Evolutionary conservation across 306 rosid genomes (phyloP), one percentile per base, ranked within the genome.

Genomic region (Casuarina cunninghamiana): DNA sequence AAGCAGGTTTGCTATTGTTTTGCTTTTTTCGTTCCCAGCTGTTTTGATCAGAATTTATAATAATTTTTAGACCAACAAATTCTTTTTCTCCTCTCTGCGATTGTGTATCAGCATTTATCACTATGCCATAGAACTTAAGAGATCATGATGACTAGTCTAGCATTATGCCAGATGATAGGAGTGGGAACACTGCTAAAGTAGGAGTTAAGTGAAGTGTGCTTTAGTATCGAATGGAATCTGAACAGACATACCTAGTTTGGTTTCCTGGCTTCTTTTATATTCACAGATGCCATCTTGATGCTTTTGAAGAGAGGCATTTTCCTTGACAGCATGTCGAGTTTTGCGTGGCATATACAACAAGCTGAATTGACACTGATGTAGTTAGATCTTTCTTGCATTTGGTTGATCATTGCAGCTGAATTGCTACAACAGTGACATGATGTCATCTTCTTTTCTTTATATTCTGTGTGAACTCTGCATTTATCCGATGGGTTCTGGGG

Each of bases 381-480:
- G 32, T 26, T 26, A 26, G 32, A 26, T 26, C 32, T 1, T 60
- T 60, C 66, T 60, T 60, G 39, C 66, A 60, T 32, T 19, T 32
- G 38, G 65, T 58, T 0, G 3, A 3, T 32, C 38, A 3, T 60
- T 60, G 39, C 39, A 60, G 16, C 17, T 1, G 39, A 60, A 60
- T 11, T 21, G 39, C 10, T 60, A 60, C 67, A 32, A 60, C 17
- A 4, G 3, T 60, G 41, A 60, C 13, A 50, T 71, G 57, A 10
- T 49, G 3, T 49, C 5, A 12, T 17, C 61, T 72, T 15, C 32
- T 16, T 7, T 72, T 51, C 9, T 79, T 63, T 77, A 74, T 76
- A 73, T 78, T 71, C 37, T 9, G 46, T 74, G 53, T 39, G 17
- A 75, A n/a, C 69, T 75, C 81, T 32, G 54, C 51, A 44, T 46